phyloP scores from a whole-genome alignment of 768 basidiomycete genomes.

The Suillus decipiens region DNA sequence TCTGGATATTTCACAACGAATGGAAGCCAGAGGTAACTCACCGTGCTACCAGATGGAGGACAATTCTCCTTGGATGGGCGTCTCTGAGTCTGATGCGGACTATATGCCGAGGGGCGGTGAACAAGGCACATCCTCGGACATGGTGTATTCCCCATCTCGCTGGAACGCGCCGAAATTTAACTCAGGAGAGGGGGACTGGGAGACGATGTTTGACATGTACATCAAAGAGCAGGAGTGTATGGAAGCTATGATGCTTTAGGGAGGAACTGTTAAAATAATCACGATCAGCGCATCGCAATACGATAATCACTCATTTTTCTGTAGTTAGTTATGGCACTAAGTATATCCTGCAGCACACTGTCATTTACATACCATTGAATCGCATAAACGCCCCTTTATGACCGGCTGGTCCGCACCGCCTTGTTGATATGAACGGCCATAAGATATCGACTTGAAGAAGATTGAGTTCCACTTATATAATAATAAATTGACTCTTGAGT shows the following conservation, averaged over 20 bases:
- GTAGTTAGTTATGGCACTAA: slow-evolving; percentile 7
- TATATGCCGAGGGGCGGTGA: neutral
- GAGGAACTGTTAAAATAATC: neutral
- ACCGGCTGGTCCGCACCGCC: neutral
- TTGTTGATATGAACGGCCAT: neutral
- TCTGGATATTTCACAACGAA: slow-evolving; percentile 16
- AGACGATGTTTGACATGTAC: slow-evolving; percentile 44
- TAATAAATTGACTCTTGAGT: neutral
- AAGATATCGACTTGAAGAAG: neutral
- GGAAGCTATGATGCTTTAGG: slow-evolving; percentile 8
- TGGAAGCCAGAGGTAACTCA: slow-evolving; percentile 19
- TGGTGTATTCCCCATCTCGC: neutral
- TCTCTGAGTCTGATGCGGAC: neutral
- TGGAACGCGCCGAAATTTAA: slow-evolving; percentile 8
- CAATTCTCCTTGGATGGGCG: neutral
- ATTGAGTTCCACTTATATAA: neutral
- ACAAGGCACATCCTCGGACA: slow-evolving; percentile 3
- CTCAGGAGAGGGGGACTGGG: slow-evolving; percentile 18
- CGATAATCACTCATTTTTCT: neutral
- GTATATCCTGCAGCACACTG: slow-evolving; percentile 9
- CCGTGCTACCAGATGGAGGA: neutral
- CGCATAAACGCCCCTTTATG: slow-evolving; percentile 10
- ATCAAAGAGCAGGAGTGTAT: slow-evolving; percentile 38
- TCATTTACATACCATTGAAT: neutral
- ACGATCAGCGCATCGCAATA: neutral